Conservation (phyloP, 441 rosid species). For the Melastoma candidum region DNA sequence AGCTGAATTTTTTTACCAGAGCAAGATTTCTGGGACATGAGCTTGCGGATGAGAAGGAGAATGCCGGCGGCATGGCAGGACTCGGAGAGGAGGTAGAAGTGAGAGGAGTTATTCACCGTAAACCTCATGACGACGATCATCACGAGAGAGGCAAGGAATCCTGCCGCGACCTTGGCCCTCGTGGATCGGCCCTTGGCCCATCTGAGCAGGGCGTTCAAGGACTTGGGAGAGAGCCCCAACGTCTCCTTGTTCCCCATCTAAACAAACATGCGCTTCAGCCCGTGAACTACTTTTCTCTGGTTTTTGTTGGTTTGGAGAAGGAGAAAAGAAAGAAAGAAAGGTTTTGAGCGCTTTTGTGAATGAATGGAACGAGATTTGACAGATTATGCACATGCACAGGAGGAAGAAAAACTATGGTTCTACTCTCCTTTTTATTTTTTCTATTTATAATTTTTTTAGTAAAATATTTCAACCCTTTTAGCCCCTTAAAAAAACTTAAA, state of each 20-base stretch:
- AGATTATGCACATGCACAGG: no score
- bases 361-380: no score
- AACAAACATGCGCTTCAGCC: not conserved
- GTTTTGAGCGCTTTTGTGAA: no score
- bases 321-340: no score
- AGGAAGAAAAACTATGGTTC: no score
- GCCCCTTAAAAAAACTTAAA: no score
- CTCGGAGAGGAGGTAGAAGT: constrained; percentile 63
- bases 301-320: no score
- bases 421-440: no score
- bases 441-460: no score
- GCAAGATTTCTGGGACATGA: constrained; percentile 51
- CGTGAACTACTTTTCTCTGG: no score
- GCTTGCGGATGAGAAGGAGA: constrained; percentile 60
- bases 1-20: constrained; percentile 33
- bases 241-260: constrained; percentile 34
- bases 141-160: constrained; percentile 17
- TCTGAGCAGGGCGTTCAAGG: constrained; percentile 24
- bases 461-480: no score
- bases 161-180: constrained; percentile 42
- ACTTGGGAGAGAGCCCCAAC: constrained; percentile 34
- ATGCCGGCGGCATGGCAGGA: constrained; percentile 63
- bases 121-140: constrained; percentile 33
- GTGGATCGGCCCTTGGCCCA: constrained; percentile 48
- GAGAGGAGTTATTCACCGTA: constrained; percentile 24